A percentile compares a stretch with the other conserved stretches of the same genome.
These are phyloP conservation scores for Mimosa pudica DNA, from an alignment of 306 rosid genomes.

Conservation along the genomic window DNA sequence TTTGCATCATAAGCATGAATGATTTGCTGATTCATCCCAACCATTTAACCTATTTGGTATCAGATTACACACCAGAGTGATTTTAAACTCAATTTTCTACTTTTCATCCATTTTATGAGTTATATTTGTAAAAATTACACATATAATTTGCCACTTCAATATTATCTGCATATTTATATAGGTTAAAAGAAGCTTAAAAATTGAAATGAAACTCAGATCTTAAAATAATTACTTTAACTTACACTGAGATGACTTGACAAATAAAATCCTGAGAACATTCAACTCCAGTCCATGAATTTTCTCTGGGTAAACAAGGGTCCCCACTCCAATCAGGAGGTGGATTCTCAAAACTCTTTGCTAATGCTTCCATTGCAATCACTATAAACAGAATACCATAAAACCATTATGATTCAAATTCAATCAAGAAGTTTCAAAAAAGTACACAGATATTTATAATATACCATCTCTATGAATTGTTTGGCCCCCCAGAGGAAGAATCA, in stretches of 20 bases:
- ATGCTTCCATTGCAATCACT: slow-evolving; percentile 65
- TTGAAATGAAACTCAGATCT: neutral
- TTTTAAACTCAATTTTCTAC: neutral
- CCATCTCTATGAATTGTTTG: slow-evolving; percentile 69
- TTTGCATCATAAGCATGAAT: neutral
- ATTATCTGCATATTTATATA: neutral
- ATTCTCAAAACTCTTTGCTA: slow-evolving; percentile 56
- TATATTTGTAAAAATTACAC: neutral
- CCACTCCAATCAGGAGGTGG: slow-evolving; percentile 86
- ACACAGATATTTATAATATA: slow-evolving; percentile 23
- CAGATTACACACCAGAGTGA: neutral
- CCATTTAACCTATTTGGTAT: neutral
- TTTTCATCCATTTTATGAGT: neutral
- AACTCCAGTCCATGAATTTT: slow-evolving; percentile 85
- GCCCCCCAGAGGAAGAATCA: slow-evolving; percentile 71
- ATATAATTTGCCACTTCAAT: neutral
- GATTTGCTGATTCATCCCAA: neutral
- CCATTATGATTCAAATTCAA: slow-evolving; percentile 17
- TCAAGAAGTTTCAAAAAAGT: slow-evolving; percentile 11
- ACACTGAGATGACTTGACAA: slow-evolving; percentile 56
- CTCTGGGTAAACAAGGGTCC: slow-evolving; percentile 85
- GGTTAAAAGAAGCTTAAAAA: neutral
- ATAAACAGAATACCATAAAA: slow-evolving; percentile 32
- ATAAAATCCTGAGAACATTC: slow-evolving; percentile 43
- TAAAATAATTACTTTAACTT: slow-evolving; percentile 37